Percentiles rank a stretch among this genome's conserved stretches.
These are phyloP conservation scores for Populus trichocarpa DNA, from an alignment of 441 rosid genomes.

Conservation along the genomic window DNA sequence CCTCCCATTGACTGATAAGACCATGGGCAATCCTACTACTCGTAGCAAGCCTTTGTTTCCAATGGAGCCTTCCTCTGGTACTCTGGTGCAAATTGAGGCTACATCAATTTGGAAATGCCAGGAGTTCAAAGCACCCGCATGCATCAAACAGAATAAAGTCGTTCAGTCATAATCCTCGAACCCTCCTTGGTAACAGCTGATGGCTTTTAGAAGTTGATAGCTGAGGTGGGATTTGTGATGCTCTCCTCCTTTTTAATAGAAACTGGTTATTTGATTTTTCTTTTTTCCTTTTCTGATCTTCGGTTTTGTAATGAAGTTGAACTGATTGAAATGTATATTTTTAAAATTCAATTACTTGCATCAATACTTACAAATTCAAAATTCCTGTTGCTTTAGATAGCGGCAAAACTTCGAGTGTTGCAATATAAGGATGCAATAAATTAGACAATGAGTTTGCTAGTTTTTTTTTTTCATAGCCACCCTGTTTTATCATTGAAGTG, in stretches of 20 bases:
- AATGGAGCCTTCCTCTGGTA: slow-evolving; percentile 39
- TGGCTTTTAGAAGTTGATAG: slow-evolving; percentile 29
- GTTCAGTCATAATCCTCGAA: slow-evolving; percentile 42
- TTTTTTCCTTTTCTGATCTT: slow-evolving; percentile 14
- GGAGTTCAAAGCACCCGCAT: slow-evolving; percentile 50
- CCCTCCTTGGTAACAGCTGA: slow-evolving; percentile 23
- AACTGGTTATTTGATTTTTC: slow-evolving; percentile 36
- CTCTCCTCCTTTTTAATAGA: slow-evolving; percentile 15
- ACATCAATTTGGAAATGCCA: slow-evolving; percentile 64
- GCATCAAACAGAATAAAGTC: slow-evolving; percentile 64
- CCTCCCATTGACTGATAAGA: slow-evolving; percentile 41
- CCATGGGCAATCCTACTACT: slow-evolving; percentile 29
- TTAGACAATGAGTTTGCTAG: no score
- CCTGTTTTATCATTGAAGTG: no score
- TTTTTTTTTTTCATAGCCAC: no score
- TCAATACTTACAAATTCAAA: no score
- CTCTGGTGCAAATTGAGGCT: slow-evolving; percentile 42
- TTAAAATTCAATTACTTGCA: no score
- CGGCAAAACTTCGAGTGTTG: no score
- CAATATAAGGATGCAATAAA: no score
- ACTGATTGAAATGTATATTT: neutral
- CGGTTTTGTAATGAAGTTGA: slow-evolving; percentile 48
- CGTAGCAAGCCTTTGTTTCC: slow-evolving; percentile 39
- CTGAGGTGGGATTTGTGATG: slow-evolving; percentile 44
- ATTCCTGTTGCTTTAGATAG: no score